These are phyloP conservation scores for Croton setiger DNA, from an alignment of 441 rosid genomes.

Conservation along the genomic window DNA sequence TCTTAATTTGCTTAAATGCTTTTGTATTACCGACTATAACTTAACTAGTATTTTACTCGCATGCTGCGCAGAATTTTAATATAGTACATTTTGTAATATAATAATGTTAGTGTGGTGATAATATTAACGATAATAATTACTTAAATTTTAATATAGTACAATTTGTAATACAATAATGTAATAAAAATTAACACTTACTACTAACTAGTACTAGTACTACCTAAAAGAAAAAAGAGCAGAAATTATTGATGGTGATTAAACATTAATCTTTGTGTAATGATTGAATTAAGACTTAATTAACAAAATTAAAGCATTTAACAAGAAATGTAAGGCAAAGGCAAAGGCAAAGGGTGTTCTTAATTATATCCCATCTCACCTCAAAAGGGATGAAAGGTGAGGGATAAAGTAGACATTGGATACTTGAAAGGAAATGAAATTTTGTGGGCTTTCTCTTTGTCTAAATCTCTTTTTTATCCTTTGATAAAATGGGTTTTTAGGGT, in stretches of 20 bases:
- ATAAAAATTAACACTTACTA: not conserved
- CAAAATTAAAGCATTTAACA: conserved; percentile 21
- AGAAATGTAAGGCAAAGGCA: conserved; percentile 21
- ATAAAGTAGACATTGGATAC: conserved; percentile 55
- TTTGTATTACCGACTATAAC: not conserved
- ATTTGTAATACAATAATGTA: too few species aligned
- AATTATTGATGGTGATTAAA: not conserved
- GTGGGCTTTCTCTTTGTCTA: conserved; percentile 34
- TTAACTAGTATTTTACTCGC: not conserved
- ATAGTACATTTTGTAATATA: too few species aligned
- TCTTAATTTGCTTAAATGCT: not conserved
- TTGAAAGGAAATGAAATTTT: conserved; percentile 35
- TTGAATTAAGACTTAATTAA: not conserved
- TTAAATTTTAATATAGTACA: too few species aligned
- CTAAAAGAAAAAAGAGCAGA: not conserved
- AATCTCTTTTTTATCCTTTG: not conserved
- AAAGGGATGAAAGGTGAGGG: conserved; percentile 44
- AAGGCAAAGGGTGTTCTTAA: not conserved
- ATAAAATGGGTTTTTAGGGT: conserved; percentile 15
- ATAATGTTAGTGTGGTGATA: too few species aligned
- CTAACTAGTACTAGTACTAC: not conserved
- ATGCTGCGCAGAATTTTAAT: too few species aligned
- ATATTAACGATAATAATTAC: too few species aligned
- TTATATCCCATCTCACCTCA: conserved; percentile 26
- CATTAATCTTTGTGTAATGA: not conserved